Percentiles rank a stretch among this genome's conserved stretches.
These are phyloP conservation scores for Bruguiera parviflora DNA, from an alignment of 345 rosid species.

Conservation along the genomic window DNA sequence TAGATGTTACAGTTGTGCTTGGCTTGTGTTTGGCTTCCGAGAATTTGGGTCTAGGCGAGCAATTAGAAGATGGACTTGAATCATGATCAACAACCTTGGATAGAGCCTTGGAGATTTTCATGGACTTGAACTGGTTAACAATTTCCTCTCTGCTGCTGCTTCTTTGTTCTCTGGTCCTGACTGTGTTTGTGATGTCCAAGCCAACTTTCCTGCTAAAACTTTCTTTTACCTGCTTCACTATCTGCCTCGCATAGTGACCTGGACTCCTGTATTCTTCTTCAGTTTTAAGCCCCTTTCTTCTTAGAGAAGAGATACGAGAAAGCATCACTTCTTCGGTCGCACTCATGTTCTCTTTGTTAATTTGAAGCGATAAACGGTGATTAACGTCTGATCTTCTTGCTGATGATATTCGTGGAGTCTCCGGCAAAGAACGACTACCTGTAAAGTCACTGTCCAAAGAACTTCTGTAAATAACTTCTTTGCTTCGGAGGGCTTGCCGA, in stretches of 20 bases:
- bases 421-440: conserved; percentile 71
- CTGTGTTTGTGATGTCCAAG: conserved; percentile 71
- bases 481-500: conserved; percentile 30
- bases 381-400: conserved; percentile 74
- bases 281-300: conserved; percentile 44
- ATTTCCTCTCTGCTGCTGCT: conserved; percentile 36
- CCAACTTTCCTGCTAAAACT: conserved; percentile 62
- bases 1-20: conserved; percentile 1
- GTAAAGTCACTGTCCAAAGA: conserved; percentile 35
- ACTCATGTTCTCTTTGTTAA: conserved; percentile 57
- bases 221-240: conserved; percentile 74
- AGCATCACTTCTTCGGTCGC: conserved; percentile 30
- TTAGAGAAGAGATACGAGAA: conserved; percentile 39
- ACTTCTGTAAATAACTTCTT: conserved; percentile 19
- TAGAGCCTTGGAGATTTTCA: conserved; percentile 43
- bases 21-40: conserved; percentile 40
- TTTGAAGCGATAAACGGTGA: conserved; percentile 73
- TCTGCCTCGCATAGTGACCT: conserved; percentile 62
- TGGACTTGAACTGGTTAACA: conserved; percentile 33
- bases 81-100: conserved; percentile 17
- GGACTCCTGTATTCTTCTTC: conserved; percentile 64
- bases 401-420: conserved; percentile 75
- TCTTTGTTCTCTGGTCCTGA: conserved; percentile 39
- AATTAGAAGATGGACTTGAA: conserved; percentile 36
- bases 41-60: conserved; percentile 52